These are phyloP conservation scores for Pichia sp. DNA, from an alignment of 1,139 yeast species.

Conservation along the genomic window DNA sequence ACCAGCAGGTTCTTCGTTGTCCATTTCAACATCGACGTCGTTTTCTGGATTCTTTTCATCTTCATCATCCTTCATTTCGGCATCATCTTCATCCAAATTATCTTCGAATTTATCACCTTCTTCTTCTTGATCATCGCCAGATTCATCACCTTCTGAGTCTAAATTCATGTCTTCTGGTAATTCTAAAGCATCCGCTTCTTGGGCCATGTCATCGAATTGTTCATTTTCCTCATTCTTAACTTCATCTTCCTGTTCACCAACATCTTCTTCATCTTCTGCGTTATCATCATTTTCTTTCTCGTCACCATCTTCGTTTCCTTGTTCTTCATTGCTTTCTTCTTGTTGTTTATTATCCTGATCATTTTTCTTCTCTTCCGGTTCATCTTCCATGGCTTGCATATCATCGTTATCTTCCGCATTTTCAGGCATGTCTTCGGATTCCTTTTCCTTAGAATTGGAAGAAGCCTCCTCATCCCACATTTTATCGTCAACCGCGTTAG, in stretches of 20 bases:
- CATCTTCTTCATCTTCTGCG: slow-evolving; percentile 51
- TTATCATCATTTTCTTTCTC: slow-evolving; percentile 31
- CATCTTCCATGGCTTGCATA: slow-evolving; percentile 54
- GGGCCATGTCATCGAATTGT: slow-evolving; percentile 61
- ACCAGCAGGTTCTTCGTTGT: slow-evolving; percentile 24
- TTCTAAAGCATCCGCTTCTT: slow-evolving; percentile 74
- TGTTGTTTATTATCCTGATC: slow-evolving; percentile 13
- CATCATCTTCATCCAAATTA: slow-evolving; percentile 14
- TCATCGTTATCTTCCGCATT: slow-evolving; percentile 48
- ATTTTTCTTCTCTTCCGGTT: slow-evolving; percentile 25
- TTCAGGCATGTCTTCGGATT: slow-evolving; percentile 60
- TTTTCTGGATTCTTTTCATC: slow-evolving; percentile 17
- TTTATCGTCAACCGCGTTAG: slow-evolving; percentile 92
- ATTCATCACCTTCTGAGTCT: slow-evolving; percentile 61
- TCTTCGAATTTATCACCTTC: slow-evolving; percentile 24
- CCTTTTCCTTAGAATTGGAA: slow-evolving; percentile 65
- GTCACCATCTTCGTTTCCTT: slow-evolving; percentile 30
- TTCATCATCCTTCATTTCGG: slow-evolving; percentile 26
- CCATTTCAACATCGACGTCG: slow-evolving; percentile 26
- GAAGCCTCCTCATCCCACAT: slow-evolving; percentile 97
- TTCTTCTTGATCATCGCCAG: slow-evolving; percentile 34
- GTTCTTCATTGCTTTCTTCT: slow-evolving; percentile 24
- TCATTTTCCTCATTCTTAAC: slow-evolving; percentile 67
- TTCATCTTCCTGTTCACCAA: slow-evolving; percentile 74
- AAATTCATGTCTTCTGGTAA: slow-evolving; percentile 82